Percentiles rank a stretch among this genome's conserved stretches.
Evolutionary conservation across 2,329 filamentous ascomycete genomes (phyloP).

Genomic region (Polychaeton citri): DNA sequence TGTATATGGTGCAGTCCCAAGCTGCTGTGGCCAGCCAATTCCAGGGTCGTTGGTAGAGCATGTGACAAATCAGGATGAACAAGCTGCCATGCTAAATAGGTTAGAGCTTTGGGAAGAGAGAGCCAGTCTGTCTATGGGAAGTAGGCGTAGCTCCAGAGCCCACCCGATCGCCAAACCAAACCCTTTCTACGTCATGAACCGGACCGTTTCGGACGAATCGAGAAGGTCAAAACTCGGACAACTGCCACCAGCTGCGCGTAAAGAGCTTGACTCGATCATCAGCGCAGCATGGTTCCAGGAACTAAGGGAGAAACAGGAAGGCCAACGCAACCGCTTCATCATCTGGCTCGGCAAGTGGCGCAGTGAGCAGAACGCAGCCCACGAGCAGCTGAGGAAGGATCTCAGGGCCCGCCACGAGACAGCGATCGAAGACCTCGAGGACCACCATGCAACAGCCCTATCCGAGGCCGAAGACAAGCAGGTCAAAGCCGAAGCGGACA

Average conservation of each 20-base stretch:
- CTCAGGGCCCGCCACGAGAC: slow-evolving; percentile 9
- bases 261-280: slow-evolving; percentile 10
- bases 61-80: slow-evolving; percentile 25
- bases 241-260: slow-evolving; percentile 4
- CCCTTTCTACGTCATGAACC: too few relatives aligned
- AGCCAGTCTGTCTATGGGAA: background rate
- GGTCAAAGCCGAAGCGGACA: slow-evolving; percentile 28
- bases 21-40: slow-evolving; percentile 28
- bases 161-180: too few relatives aligned
- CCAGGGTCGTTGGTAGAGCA: slow-evolving; percentile 26
- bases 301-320: slow-evolving; percentile 13
- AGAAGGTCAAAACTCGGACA: slow-evolving; percentile 1
- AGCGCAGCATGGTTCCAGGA: slow-evolving; percentile 14
- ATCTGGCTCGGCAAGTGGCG: slow-evolving; percentile 14
- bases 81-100: slow-evolving; percentile 19
- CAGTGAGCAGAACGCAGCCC: slow-evolving; percentile 8
- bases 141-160: background rate
- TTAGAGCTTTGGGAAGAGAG: slow-evolving; percentile 19
- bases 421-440: slow-evolving; percentile 12
- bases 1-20: slow-evolving; percentile 15
- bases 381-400: slow-evolving; percentile 8
- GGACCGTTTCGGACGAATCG: slow-evolving; percentile 9
- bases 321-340: slow-evolving; percentile 18
- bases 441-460: slow-evolving; percentile 25
- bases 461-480: slow-evolving; percentile 32